Base-by-base conservation (phyloP, 768 basidiomycete genomes). In the Daedaleopsis nitida region DNA sequence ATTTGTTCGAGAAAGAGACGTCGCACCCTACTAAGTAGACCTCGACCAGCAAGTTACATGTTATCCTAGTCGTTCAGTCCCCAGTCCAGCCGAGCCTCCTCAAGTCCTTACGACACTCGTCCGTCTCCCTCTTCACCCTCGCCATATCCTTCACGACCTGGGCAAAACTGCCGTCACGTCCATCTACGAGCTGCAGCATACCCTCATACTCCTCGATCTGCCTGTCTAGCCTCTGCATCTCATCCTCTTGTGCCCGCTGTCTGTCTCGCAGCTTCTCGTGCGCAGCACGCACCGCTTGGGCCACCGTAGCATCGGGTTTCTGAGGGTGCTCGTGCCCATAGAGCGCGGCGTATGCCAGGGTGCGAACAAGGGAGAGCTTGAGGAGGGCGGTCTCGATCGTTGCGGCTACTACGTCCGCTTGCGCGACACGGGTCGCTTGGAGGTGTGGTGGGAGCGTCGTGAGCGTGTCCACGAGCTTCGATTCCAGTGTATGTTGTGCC, bases 51-150 rank as follows among this genome's bases (percentile, higher is more conserved):
- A n/a, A 32, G 27, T 3, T 7, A 7, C 7, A 7, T 32, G 27
- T 32, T 3, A 32, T 32, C 27, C 27, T 32, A 43, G n/a, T n/a
- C 17, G 5, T 45, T 73, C 62, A 80, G 66, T 79, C 76, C 14
- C 78, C 80, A 10, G 79, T 81, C 80, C 81, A 84, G 3, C 82
- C 83, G 19, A 84, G 71, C 43, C 83, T 73, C 56, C 78, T 72
- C 57, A 85, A 70, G 64, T 85, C 83, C 54, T 69, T 73, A 61
- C 73, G 67, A 62, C 83, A 82, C 66, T 83, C 82, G 38, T 84
- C 82, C 17, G 73, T 78, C 64, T 81, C 82, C 60, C 72, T 73
- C 67, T 79, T 76, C 12, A 83, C 77, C 44, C 75, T 71, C 7
- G 78, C 73, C 77, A 79, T 82, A 59, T 84, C 83, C 48, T 77